Evolutionary conservation across 2,329 filamentous ascomycete genomes (phyloP).

Genomic region (Trichoderma pleuroti): DNA sequence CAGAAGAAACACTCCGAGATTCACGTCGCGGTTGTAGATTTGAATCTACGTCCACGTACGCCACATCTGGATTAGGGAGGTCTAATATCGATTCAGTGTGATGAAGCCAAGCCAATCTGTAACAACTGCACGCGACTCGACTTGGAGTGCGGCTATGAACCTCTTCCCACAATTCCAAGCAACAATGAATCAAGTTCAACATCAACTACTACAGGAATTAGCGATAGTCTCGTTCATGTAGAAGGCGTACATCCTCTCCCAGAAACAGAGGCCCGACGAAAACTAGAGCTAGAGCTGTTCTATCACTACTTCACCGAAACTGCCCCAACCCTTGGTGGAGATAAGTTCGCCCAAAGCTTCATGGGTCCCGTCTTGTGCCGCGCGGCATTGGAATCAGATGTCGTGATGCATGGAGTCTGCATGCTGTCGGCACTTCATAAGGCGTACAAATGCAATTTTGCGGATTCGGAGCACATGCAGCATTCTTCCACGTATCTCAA

Average conservation of each 20-base stretch:
- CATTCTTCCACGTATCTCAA: conserved; percentile 22
- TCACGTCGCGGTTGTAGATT: background rate
- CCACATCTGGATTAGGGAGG: background rate
- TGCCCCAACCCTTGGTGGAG: conserved; percentile 20
- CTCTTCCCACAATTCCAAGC: background rate
- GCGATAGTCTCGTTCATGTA: background rate
- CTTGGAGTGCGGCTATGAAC: conserved; percentile 22
- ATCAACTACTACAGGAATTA: background rate
- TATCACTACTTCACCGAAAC: conserved; percentile 23
- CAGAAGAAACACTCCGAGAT: background rate
- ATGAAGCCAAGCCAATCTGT: conserved; percentile 26
- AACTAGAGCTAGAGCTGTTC: conserved; percentile 23
- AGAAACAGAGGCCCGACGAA: conserved; percentile 23
- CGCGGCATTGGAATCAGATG: conserved; percentile 22
- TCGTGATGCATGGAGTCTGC: conserved; percentile 23
- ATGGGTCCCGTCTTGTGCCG: conserved; percentile 18
- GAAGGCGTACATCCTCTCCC: background rate
- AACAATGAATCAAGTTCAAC: background rate
- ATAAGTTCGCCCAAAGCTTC: conserved; percentile 17
- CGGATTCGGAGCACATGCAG: conserved; percentile 2
- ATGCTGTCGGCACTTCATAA: conserved; percentile 23
- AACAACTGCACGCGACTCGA: conserved; percentile 23
- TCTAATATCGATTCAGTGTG: conserved; percentile 18
- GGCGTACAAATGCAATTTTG: conserved; percentile 1
- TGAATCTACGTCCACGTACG: background rate